A percentile compares a stretch with the other conserved stretches of the same genome.
phyloP scores from a whole-genome alignment of 768 basidiomycete genomes.

The Suillus fuscotomentosus region DNA sequence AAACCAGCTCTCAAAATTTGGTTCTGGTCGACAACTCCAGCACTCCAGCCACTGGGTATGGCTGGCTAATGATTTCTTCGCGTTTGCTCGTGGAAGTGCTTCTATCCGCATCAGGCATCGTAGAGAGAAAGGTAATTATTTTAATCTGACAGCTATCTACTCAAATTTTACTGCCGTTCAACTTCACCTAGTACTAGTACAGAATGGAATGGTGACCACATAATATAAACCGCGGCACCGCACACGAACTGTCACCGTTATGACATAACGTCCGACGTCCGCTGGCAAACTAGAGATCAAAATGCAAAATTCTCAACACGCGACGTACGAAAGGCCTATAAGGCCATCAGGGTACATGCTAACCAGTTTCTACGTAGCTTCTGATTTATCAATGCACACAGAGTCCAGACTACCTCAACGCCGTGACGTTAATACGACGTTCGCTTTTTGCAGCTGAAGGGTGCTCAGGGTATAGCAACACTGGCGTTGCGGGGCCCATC shows the following conservation, averaged over 20 bases:
- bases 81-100: neutral
- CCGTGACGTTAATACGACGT: neutral
- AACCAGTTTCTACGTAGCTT: neutral
- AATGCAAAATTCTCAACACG: neutral
- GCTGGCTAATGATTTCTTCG: neutral
- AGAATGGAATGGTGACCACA: neutral
- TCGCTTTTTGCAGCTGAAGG: neutral
- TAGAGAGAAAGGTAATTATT: neutral
- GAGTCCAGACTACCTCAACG: neutral
- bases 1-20: neutral
- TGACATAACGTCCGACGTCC: neutral
- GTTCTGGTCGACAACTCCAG: neutral
- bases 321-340: neutral
- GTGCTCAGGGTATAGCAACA: neutral
- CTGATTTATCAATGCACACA: neutral
- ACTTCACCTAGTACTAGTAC: neutral
- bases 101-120: neutral
- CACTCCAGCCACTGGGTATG: neutral
- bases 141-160: neutral
- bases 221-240: neutral
- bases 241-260: neutral
- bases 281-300: neutral
- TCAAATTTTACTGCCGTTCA: neutral
- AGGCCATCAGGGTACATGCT: neutral
- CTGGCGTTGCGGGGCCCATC: no score